Evolutionary conservation across 768 basidiomycete species (phyloP).

Genomic region (Chlorophyllum brunneum): DNA sequence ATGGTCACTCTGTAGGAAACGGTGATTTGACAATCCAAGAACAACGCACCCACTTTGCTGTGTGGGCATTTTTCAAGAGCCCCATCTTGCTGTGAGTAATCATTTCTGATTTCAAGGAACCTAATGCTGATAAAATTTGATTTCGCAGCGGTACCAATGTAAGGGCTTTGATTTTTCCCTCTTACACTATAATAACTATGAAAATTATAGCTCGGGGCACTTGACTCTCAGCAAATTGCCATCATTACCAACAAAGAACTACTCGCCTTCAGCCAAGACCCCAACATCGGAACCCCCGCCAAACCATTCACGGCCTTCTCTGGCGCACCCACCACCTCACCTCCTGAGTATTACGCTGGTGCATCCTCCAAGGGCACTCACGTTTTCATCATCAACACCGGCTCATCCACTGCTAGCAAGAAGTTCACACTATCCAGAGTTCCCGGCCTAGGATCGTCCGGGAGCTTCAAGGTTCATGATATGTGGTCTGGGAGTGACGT

Average conservation of each 20-base stretch:
- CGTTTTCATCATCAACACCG: slow-evolving; percentile 52
- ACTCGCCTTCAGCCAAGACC: slow-evolving; percentile 53
- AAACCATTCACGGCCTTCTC: slow-evolving; percentile 41
- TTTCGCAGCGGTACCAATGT: slow-evolving; percentile 35
- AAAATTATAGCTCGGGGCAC: slow-evolving; percentile 32
- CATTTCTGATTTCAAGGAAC: not conserved
- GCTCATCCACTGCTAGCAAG: slow-evolving; percentile 35
- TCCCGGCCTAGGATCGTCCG: slow-evolving; percentile 36
- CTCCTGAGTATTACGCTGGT: slow-evolving; percentile 52
- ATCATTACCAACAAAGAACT: slow-evolving; percentile 51
- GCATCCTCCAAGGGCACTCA: slow-evolving; percentile 46
- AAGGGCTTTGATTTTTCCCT: slow-evolving; percentile 6
- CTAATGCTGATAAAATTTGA: not conserved
- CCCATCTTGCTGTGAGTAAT: slow-evolving; percentile 44
- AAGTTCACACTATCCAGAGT: slow-evolving; percentile 42
- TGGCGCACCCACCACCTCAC: slow-evolving; percentile 34
- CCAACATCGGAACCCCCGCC: slow-evolving; percentile 40
- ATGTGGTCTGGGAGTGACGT: slow-evolving; percentile 50
- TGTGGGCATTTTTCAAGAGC: slow-evolving; percentile 55
- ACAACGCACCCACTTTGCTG: slow-evolving; percentile 55
- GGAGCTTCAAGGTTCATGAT: slow-evolving; percentile 41
- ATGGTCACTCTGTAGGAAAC: slow-evolving; percentile 30
- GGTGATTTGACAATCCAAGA: slow-evolving; percentile 45
- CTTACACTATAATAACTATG: slow-evolving; percentile 8
- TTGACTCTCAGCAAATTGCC: slow-evolving; percentile 37